Base-by-base conservation (phyloP, 75 land plant genomes). In the Cupressus sempervirens region DNA sequence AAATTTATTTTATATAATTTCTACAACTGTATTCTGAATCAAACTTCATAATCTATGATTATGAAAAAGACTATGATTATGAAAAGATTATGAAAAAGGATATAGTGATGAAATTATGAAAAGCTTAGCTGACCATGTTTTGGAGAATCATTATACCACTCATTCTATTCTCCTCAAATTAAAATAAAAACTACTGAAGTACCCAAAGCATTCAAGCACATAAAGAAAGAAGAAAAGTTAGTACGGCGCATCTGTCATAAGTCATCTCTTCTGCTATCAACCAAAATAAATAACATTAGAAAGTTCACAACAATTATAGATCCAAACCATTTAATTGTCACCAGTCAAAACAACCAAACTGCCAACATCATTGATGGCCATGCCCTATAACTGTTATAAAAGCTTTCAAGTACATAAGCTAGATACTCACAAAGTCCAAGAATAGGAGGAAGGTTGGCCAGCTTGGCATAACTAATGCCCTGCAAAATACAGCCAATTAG, bases 381-480 rank as follows among this genome's bases (percentile, higher is more conserved):
- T 12, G n/a, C 1, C 1, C 26, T 43, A 45, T n/a, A 45, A 12
- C n/a, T 38, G 40, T 38, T 79, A n/a, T 29, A 0, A 79, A 79
- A 79, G 29, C n/a, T n/a, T 79, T 12, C 50, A 8, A 81, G 34
- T 18, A 29, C 53, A 41, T 29, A 7, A 41, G 15, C 40, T 41
- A 40, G 7, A 35, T 8, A 83, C 92, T 87, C 81, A 91, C 92
- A 91, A 18, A 91, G 89, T 38, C 92, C 92, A 52, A 83, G 76
- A 68, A 91, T 79, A 7, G 92, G 92, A 32, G 92, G 92, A 15
- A 88, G 83, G n/a, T 87, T 84, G 32, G 92, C 89, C 58, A 91
- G 84, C 86, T 89, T 89, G 43, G 92, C 91, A 73, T 91, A 90
- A 54, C 91, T 91, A 41, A 91, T 86, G 29, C 88, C 92, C 86